Evolutionary conservation across 192 early-diverging fungal genomes (phyloP).

Genomic region (Entomortierella parvispora): DNA sequence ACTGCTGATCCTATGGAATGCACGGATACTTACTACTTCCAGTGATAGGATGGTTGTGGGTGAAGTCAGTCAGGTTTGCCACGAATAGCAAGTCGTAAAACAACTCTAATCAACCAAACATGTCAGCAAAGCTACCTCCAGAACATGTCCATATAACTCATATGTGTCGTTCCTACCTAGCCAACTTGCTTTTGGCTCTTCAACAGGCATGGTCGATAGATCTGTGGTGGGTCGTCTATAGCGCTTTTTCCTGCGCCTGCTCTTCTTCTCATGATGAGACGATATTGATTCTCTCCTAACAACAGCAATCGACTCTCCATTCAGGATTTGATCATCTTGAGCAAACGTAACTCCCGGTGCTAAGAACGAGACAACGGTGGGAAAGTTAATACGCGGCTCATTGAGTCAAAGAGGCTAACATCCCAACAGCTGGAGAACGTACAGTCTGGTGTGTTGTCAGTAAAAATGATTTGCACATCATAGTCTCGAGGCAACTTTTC

Average conservation of each 20-base stretch:
- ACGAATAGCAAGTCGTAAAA: constrained; percentile 65
- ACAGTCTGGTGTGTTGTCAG: constrained; percentile 23
- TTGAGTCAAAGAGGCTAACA: neutral
- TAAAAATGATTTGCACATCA: constrained; percentile 31
- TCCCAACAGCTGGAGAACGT: neutral
- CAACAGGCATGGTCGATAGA: constrained; percentile 23
- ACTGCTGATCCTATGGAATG: neutral
- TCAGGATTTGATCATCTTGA: constrained; percentile 19
- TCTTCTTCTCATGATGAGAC: constrained; percentile 28
- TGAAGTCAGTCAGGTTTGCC: constrained; percentile 59
- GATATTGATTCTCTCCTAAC: constrained; percentile 35
- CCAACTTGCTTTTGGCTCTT: constrained; percentile 46
- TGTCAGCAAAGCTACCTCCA: neutral
- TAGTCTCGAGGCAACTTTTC: constrained; percentile 36
- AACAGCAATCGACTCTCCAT: constrained; percentile 25
- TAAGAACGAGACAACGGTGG: neutral
- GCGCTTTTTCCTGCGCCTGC: constrained; percentile 17
- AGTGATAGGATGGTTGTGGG: constrained; percentile 57
- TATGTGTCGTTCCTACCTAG: constrained; percentile 11
- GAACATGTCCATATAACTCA: no score
- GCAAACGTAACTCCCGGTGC: constrained; percentile 40
- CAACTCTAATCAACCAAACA: constrained; percentile 44
- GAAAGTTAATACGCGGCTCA: neutral
- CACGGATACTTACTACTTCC: constrained; percentile 25
- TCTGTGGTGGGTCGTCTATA: constrained; percentile 38